These are phyloP conservation scores for Pseudohalonectria lignicola DNA, from an alignment of 2,329 filamentous ascomycete species.

Conservation along the genomic window DNA sequence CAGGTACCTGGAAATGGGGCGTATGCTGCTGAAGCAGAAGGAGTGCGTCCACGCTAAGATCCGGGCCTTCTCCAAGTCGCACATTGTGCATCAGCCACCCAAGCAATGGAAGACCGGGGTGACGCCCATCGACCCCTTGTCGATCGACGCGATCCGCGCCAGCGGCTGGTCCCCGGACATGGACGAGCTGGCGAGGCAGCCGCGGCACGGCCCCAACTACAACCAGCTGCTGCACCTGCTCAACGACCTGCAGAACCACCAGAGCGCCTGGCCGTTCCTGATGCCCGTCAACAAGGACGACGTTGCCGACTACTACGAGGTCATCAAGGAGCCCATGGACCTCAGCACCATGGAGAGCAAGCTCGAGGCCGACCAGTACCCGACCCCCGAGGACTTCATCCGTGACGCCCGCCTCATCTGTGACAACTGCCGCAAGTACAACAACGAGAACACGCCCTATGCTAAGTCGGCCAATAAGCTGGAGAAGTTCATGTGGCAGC, in stretches of 20 bases:
- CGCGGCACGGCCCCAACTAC: slow-evolving; percentile 92
- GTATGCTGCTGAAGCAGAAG: slow-evolving; percentile 96
- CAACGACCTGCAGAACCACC: slow-evolving; percentile 91
- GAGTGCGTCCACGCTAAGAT: slow-evolving; percentile 94
- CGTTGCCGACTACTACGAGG: slow-evolving; percentile 96
- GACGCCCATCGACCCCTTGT: slow-evolving; percentile 69
- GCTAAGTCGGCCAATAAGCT: slow-evolving; percentile 91
- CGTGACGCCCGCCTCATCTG: slow-evolving; percentile 82
- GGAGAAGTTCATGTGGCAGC: slow-evolving; percentile 90
- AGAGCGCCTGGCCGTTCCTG: slow-evolving; percentile 87
- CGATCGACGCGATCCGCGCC: slow-evolving; percentile 77
- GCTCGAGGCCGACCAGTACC: slow-evolving; percentile 86
- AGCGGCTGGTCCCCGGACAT: slow-evolving; percentile 96
- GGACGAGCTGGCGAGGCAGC: slow-evolving; percentile 91
- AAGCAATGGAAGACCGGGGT: slow-evolving; percentile 69
- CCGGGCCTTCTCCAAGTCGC: slow-evolving; percentile 76
- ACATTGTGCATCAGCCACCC: slow-evolving; percentile 77
- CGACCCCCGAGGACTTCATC: slow-evolving; percentile 85
- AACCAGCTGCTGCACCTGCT: slow-evolving; percentile 86
- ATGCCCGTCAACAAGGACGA: slow-evolving; percentile 91
- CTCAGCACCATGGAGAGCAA: slow-evolving; percentile 91
- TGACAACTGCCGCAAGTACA: slow-evolving; percentile 91
- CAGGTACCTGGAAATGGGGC: slow-evolving; percentile 82
- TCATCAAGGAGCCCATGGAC: slow-evolving; percentile 98
- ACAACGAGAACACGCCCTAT: slow-evolving; percentile 90